Percentiles rank a stretch among this genome's conserved stretches.
Conservation (phyloP, 2,329 filamentous ascomycete species). For the Hypoxylon sp. region DNA sequence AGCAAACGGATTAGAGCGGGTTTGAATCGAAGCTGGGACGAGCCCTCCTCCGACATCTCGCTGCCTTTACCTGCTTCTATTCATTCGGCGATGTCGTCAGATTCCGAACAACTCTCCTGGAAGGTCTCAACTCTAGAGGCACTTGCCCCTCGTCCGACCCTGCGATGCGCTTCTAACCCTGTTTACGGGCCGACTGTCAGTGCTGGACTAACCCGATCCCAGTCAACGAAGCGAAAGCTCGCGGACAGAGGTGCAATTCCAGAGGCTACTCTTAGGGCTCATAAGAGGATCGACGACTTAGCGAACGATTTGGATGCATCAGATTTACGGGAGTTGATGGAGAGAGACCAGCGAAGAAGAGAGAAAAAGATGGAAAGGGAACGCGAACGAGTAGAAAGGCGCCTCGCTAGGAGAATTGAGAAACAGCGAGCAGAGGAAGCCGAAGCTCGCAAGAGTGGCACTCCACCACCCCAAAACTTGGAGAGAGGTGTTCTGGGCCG, state of each 20-base stretch:
- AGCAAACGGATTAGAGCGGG: constrained; percentile 75
- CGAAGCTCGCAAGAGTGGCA: constrained; percentile 66
- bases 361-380: constrained; percentile 81
- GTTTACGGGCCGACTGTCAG: constrained; percentile 66
- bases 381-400: constrained; percentile 75
- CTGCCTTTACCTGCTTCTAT: constrained; percentile 81
- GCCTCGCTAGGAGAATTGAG: constrained; percentile 76
- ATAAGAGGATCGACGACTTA: constrained; percentile 77
- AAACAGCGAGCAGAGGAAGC: constrained; percentile 73
- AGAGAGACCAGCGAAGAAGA: constrained; percentile 84
- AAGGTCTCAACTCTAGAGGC: constrained; percentile 84
- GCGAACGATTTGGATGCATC: constrained; percentile 89
- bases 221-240: constrained; percentile 68
- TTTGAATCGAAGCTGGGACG: constrained; percentile 68
- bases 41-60: constrained; percentile 79
- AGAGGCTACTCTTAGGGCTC: constrained; percentile 72
- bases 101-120: constrained; percentile 82
- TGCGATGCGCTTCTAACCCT: constrained; percentile 79
- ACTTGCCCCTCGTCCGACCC: constrained; percentile 87
- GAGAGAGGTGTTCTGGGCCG: constrained; percentile 73
- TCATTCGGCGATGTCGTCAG: constrained; percentile 81
- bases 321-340: constrained; percentile 89
- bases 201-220: constrained; percentile 63
- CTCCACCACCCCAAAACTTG: constrained; percentile 68
- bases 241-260: constrained; percentile 68